Conservation (phyloP, 2,329 filamentous ascomycete genomes). For the Leptographium galeiforme region DNA sequence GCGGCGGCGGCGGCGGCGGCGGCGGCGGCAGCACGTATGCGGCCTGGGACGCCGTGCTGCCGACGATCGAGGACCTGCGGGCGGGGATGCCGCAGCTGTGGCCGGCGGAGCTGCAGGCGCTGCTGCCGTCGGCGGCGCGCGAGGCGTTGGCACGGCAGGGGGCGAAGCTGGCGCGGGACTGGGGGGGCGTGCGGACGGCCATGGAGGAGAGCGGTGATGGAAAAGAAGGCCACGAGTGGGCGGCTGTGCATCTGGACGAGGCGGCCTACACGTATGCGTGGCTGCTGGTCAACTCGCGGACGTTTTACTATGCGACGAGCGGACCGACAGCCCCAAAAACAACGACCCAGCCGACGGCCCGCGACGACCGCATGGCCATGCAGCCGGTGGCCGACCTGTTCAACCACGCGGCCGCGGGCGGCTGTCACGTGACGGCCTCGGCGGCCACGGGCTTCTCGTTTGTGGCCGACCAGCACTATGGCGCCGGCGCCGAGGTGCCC, state of each 20-base stretch:
- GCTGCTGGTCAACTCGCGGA: conserved; percentile 47
- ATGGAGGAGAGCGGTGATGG: not conserved
- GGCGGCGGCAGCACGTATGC: conserved; percentile 24
- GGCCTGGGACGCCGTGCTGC: conserved; percentile 56
- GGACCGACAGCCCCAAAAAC: conserved; percentile 23
- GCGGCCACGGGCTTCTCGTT: conserved; percentile 39
- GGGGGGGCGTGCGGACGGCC: conserved; percentile 12
- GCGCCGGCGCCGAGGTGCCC: conserved; percentile 49
- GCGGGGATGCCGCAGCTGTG: conserved; percentile 33
- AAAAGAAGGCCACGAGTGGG: not conserved
- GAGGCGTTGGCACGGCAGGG: conserved; percentile 40
- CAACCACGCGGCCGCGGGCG: conserved; percentile 34
- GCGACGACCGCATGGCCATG: conserved; percentile 50
- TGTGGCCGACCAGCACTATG: conserved; percentile 34
- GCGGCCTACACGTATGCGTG: conserved; percentile 33
- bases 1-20: not conserved
- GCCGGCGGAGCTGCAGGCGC: conserved; percentile 28
- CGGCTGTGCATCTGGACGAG: not conserved
- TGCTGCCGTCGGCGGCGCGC: conserved; percentile 30
- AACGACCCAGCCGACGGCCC: conserved; percentile 23
- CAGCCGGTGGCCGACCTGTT: conserved; percentile 63
- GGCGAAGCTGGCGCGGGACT: conserved; percentile 26
- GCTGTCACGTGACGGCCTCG: conserved; percentile 36
- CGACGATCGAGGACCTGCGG: conserved; percentile 44
- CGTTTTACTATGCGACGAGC: conserved; percentile 41